A percentile compares a stretch with the other conserved stretches of the same genome.
phyloP scores from a whole-genome alignment of 2,329 filamentous ascomycete genomes.

The Cladosporium sp. region DNA sequence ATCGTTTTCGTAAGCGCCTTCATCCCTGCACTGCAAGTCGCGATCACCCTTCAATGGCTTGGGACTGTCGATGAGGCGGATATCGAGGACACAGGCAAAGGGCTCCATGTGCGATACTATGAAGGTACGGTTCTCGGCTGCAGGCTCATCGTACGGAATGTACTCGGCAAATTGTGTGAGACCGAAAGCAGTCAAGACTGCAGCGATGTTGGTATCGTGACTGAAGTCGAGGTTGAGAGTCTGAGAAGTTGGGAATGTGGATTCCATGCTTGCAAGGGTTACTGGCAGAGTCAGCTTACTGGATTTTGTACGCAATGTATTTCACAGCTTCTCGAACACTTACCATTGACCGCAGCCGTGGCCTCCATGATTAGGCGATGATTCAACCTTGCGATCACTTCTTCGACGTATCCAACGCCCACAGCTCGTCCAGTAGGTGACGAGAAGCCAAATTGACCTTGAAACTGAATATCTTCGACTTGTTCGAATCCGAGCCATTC shows the following conservation, averaged over 20 bases:
- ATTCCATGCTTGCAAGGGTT: conserved; percentile 63
- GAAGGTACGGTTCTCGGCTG: conserved; percentile 56
- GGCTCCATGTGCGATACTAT: conserved; percentile 65
- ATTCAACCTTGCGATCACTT: conserved; percentile 65
- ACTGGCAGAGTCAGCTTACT: conserved; percentile 24
- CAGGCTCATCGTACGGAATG: conserved; percentile 52
- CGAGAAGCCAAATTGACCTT: conserved; percentile 56
- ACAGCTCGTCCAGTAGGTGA: conserved; percentile 65
- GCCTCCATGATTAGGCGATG: conserved; percentile 52
- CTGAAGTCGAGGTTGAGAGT: conserved; percentile 72
- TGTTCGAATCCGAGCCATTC: conserved; percentile 74
- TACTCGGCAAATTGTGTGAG: conserved; percentile 62
- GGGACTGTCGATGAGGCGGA: conserved; percentile 67
- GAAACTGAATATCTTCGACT: conserved; percentile 62
- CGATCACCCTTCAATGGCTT: conserved; percentile 56
- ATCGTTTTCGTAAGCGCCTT: conserved; percentile 42
- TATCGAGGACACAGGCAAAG: conserved; percentile 68
- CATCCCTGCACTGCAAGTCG: conserved; percentile 23
- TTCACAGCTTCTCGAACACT: not conserved
- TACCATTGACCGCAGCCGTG: conserved; percentile 50
- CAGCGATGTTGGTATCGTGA: conserved; percentile 61
- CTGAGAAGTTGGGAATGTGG: conserved; percentile 70
- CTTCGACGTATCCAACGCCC: conserved; percentile 70
- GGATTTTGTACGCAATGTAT: not conserved
- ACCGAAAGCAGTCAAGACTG: conserved; percentile 67